A percentile compares a stretch with the other conserved stretches of the same genome.
Evolutionary conservation across 192 early-diverging fungal genomes (phyloP).

Genomic region (Entomortierella parvispora): DNA sequence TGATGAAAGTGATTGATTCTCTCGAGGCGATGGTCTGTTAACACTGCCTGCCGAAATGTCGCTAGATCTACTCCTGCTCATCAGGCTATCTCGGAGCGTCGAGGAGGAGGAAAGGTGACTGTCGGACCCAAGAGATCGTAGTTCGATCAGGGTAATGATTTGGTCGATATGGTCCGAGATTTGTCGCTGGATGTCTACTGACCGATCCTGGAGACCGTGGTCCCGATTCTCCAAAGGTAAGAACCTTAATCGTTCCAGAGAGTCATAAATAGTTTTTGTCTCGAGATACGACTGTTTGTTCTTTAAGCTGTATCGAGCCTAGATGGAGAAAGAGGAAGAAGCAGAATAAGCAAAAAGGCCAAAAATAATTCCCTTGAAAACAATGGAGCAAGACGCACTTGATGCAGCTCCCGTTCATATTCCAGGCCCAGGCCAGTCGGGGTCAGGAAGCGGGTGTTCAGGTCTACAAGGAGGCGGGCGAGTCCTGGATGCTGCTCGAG

Average conservation of each 20-base stretch:
- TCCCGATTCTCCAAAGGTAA: slow-evolving; percentile 16
- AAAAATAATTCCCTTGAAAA: background rate
- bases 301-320: slow-evolving; percentile 31
- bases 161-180: slow-evolving; percentile 25
- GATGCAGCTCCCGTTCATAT: slow-evolving; percentile 9
- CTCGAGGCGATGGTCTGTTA: no score
- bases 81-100: background rate
- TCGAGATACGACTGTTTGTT: slow-evolving; percentile 33
- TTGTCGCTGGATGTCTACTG: slow-evolving; percentile 24
- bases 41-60: no score
- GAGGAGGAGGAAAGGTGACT: background rate
- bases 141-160: slow-evolving; percentile 35
- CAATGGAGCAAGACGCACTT: background rate
- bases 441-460: slow-evolving; percentile 24
- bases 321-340: background rate
- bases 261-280: slow-evolving; percentile 21
- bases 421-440: slow-evolving; percentile 30
- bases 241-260: slow-evolving; percentile 38
- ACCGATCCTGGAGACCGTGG: background rate
- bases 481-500: slow-evolving; percentile 16
- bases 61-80: background rate
- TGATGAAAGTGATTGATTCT: no score
- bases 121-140: background rate
- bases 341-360: background rate
- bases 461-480: slow-evolving; percentile 13